Percentiles rank a stretch among this genome's conserved stretches.
Conservation (phyloP, 176 grass and related monocot genomes). For the Musa acuminata region DNA sequence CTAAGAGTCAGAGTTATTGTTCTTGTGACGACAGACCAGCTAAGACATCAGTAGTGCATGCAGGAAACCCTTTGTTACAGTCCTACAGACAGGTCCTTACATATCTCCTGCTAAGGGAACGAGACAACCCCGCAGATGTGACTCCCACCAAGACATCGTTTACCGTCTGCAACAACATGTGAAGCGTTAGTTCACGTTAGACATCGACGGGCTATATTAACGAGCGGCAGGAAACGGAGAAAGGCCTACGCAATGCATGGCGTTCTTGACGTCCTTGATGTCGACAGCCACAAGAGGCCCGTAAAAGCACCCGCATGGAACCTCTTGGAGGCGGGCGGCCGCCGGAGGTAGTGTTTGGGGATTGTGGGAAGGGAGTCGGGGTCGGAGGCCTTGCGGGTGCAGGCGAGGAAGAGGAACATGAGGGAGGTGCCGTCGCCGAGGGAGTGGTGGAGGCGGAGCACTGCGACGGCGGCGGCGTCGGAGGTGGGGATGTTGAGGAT, state of each 20-base stretch:
- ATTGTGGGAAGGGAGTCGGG: conserved; percentile 29
- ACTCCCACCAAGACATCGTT: conserved; percentile 82
- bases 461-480: conserved; percentile 31
- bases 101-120: conserved; percentile 48
- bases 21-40: too few relatives aligned
- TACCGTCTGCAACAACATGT: conserved; percentile 43
- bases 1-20: not conserved
- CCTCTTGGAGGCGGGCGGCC: conserved; percentile 16
- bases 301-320: not conserved
- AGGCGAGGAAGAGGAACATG: conserved; percentile 69
- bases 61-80: not conserved
- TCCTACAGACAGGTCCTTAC: conserved; percentile 10
- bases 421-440: conserved; percentile 87
- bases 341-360: conserved; percentile 13
- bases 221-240: not conserved
- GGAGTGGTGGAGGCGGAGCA: conserved; percentile 77
- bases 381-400: conserved; percentile 62
- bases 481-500: conserved; percentile 71
- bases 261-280: conserved; percentile 67
- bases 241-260: conserved; percentile 70
- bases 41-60: not conserved
- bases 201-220: too few relatives aligned
- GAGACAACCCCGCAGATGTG: conserved; percentile 60
- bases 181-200: too few relatives aligned
- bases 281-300: conserved; percentile 40